These are phyloP conservation scores for Microsporum canis DNA, from an alignment of 2,329 filamentous ascomycete species.

Conservation along the genomic window DNA sequence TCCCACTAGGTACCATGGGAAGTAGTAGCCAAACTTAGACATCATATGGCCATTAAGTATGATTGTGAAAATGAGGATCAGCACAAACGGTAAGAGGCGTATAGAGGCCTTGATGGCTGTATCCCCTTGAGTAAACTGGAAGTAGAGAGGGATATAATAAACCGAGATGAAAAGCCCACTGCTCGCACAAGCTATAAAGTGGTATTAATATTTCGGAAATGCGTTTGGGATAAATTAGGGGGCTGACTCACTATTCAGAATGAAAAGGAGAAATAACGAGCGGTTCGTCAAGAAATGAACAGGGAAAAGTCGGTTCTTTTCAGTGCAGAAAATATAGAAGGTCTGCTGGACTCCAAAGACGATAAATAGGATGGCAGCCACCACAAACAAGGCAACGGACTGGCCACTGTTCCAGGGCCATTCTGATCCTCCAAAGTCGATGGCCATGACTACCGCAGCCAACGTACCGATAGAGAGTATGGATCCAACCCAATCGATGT, in stretches of 20 bases:
- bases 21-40: constrained; percentile 18
- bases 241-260: background rate
- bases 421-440: constrained; percentile 40
- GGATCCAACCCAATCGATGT: constrained; percentile 37
- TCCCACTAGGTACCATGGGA: constrained; percentile 19
- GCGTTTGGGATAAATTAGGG: background rate
- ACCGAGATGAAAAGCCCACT: constrained; percentile 16
- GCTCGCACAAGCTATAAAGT: background rate
- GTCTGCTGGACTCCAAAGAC: constrained; percentile 38
- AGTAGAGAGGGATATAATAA: constrained; percentile 47
- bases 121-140: constrained; percentile 42
- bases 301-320: constrained; percentile 39
- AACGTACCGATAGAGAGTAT: constrained; percentile 33
- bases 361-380: constrained; percentile 36
- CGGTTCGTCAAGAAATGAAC: constrained; percentile 31
- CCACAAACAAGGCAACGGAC: constrained; percentile 39
- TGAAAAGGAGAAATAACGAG: background rate
- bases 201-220: background rate
- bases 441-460: constrained; percentile 35
- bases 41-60: constrained; percentile 17
- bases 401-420: constrained; percentile 39
- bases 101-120: constrained; percentile 21
- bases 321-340: constrained; percentile 32
- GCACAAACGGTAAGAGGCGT: constrained; percentile 24
- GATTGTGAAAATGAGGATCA: constrained; percentile 16